Percentiles rank a stretch among this genome's conserved stretches.
phyloP scores from a whole-genome alignment of 805 yeast genomes.

The Ogataea nonfermentans region DNA sequence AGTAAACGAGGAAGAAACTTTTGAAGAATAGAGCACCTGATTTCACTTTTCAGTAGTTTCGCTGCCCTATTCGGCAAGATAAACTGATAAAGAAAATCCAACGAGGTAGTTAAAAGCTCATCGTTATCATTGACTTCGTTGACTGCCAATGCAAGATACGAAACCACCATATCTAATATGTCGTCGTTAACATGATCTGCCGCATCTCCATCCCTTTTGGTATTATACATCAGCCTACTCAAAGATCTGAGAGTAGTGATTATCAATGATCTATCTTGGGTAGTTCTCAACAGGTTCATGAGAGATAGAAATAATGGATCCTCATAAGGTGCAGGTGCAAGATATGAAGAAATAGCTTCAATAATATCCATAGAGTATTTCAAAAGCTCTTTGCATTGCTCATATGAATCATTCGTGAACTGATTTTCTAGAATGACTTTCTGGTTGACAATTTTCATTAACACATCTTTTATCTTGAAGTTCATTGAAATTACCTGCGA shows the following conservation, averaged over 20 bases:
- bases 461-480: conserved; percentile 32
- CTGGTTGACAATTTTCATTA: conserved; percentile 47
- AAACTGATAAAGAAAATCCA: conserved; percentile 83
- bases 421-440: conserved; percentile 26
- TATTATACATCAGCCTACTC: conserved; percentile 72
- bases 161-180: conserved; percentile 52
- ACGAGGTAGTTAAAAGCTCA: conserved; percentile 68
- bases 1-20: conserved; percentile 64
- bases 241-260: conserved; percentile 72
- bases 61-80: conserved; percentile 60
- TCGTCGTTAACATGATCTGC: conserved; percentile 46
- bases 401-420: conserved; percentile 29
- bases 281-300: conserved; percentile 45
- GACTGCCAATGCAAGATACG: conserved; percentile 50
- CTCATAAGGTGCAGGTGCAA: conserved; percentile 69
- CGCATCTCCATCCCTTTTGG: conserved; percentile 40
- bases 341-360: conserved; percentile 80
- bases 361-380: conserved; percentile 73
- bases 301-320: conserved; percentile 65
- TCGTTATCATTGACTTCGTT: conserved; percentile 46
- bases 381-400: conserved; percentile 53
- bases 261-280: conserved; percentile 67
- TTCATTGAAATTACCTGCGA: conserved; percentile 72
- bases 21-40: conserved; percentile 50
- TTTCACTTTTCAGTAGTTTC: conserved; percentile 45